Evolutionary conservation across 805 yeast species (phyloP), one percentile per base, ranked within the genome.

Genomic region (Yarrowia bubula): DNA sequence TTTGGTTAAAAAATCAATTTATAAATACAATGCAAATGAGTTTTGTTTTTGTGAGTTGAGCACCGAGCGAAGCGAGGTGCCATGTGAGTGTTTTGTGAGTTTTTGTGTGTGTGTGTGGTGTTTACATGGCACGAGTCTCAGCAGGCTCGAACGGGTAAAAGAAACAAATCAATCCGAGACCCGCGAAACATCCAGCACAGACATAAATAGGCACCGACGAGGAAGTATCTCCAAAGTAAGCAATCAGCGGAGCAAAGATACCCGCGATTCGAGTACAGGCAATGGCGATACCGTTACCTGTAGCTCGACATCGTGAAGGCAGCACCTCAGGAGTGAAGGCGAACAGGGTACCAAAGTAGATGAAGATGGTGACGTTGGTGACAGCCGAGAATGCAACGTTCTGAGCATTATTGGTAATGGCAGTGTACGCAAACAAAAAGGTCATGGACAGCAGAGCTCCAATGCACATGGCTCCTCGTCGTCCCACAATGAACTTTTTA

Each of bases 401-500:
- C 76, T 82, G 84, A 6, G 80, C 75, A 51, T 83, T 76, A 0
- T 86, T 80, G 72, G 81, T 80, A 11, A 86, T 86, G 2, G 86
- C 83, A 13, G 90, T 86, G 68, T 86, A 85, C 51, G 85, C 86
- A 70, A 85, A 85, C 66, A 86, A 72, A 51, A 86, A 79, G 1
- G 84, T 83, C 76, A 86, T 86, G 0, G 86, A 78, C 38, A 83
- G 71, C 2, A 85, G 31, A 7, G 85, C 80, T 28, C 88, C 85
- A 39, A 78, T 73, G 1, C 76, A 75, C 79, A 86, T 77, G 0
- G 86, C 79, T 8, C 88, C 88, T 70, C 84, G 80, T 72, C 88
- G 78, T 6, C 88, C 87, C 37, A 84, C 42, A 2, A 5, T 41
- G 31, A 55, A 31, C 15, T 41, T 39, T 15, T 22, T 11, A 8